Base-by-base conservation (phyloP, 1,284 basidiomycete genomes). In the Termitomyces sp. region DNA sequence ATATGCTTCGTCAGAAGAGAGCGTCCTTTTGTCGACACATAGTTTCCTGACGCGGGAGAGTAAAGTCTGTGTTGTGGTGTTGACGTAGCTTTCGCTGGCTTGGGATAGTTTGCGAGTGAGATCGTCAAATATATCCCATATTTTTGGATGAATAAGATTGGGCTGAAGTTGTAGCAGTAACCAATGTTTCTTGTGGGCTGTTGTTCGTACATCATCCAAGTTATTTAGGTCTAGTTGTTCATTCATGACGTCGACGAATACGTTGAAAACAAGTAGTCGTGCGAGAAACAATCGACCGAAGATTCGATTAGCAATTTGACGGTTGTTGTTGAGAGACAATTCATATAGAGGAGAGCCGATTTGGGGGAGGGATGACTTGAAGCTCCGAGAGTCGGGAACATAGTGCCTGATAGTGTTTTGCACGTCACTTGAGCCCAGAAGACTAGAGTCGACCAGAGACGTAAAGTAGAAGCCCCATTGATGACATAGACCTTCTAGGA, bases 381-480 rank as follows among this genome's bases (percentile, higher is more conserved):
- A 75, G 9, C 55, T 53, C 5, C 61, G 55, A n/a, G 67, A 63
- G 55, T 72, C 63, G n/a, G 68, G 69, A 33, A 72, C 57, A 46
- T 71, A 67, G 0, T 64, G 63, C 41, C 67, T 57, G 52, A 76
- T 73, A 46, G 65, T 67, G 52, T 72, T 69, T 54, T 71, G 67
- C 28, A 75, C 64, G 51, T 76, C 73, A 53, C 61, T 67, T 1
- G 74, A 75, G 10, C 73, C 73, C n/a, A 74, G 61, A 34, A 66
- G 62, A 53, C 71, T 73, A 10, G 72, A 69, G 54, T 75, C 72
- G 44, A 72, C 66, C 12, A 67, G 55, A 5, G 73, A 74, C 0
- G 73, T 73, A 55, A 76, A 74, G 58, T 76, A 76, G 54, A 76
- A 71, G 3, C 74, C 74, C 74, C 74, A 77, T 42, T 71, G 61